Evolutionary conservation across 2,329 filamentous ascomycete genomes (phyloP), one percentile per base, ranked within the genome.

Genomic region (Leptoxyphium fumago): DNA sequence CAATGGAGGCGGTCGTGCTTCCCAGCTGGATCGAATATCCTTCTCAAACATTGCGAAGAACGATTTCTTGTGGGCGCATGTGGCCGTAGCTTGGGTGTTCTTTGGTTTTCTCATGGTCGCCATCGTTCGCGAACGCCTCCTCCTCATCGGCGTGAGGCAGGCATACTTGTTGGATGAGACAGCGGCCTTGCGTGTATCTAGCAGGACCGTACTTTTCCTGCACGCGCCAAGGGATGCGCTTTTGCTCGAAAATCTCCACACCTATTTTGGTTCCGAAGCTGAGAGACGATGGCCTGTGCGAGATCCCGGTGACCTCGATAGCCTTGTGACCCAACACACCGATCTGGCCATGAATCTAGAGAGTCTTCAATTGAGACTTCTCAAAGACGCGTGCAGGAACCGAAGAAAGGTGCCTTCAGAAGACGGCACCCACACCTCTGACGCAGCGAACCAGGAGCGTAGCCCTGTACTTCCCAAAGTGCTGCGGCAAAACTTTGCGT

Each of bases 381-480:
- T 64, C 28, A 59, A 57, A 17, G 57, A 59, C 29, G 62, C 55
- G 8, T 52, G 53, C 9, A 59, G 61, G 46, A 45, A 46, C 18
- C 48, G 43, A 21, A 51, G 50, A 30, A 48, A 48, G 28, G 32
- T 38, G 21, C 43, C 30, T 10, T 29, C 17, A 2, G 40, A 41
- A 13, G 48, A 49, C 13, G 47, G 46, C 10, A 40, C 44, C 14
- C 40, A 43, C 36, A 42, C 41, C 10, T 21, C 43, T n/a, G 44
- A 39, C 17, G 42, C 46, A 1, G 46, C 47, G 15, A 53, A 54
- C 30, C 78, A 80, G 2, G 82, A 91, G 55, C 75, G 77, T 29
- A 67, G 78, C 42, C 82, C 80, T 54, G 9, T 15, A 5, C 3
- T 36, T 36, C 32, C 32, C 13, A 4, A 36, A 36, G 32, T 15